Percentiles rank a stretch among this genome's conserved stretches.
Conservation (phyloP, 305 asterid genomes). For the Petunia hybrid region DNA sequence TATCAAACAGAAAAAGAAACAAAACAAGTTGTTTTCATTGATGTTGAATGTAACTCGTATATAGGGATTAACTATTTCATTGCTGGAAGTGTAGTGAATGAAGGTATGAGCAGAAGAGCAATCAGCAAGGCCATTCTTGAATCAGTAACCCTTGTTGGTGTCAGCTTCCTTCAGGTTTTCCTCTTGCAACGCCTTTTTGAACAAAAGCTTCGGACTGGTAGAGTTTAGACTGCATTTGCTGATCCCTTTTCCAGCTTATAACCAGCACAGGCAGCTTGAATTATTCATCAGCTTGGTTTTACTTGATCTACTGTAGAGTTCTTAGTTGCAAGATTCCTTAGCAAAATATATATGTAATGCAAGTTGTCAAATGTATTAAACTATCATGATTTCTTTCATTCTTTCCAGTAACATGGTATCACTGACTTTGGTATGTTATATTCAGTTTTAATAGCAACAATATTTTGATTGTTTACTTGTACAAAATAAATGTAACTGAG, state of each 20-base stretch:
- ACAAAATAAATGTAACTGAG: too few relatives aligned
- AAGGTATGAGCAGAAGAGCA: constrained; percentile 82
- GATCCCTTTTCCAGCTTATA: background rate
- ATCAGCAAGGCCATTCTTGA: constrained; percentile 79
- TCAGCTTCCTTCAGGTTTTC: constrained; percentile 82
- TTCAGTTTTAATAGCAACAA: background rate
- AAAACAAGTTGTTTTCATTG: background rate
- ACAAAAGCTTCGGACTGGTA: constrained; percentile 72
- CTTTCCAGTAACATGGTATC: background rate
- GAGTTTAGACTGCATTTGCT: constrained; percentile 57
- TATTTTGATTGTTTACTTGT: too few relatives aligned
- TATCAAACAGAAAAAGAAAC: background rate
- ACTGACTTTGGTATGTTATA: background rate
- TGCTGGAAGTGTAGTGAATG: constrained; percentile 65
- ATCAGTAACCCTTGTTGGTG: constrained; percentile 76
- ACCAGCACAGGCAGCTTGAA: background rate
- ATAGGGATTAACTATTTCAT: background rate
- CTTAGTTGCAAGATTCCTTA: background rate
- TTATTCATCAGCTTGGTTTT: background rate
- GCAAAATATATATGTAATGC: background rate
- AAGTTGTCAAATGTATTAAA: background rate
- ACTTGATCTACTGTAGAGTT: background rate
- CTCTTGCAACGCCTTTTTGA: constrained; percentile 85
- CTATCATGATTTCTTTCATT: background rate
- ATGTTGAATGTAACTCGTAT: background rate